Conservation (phyloP, 2,329 filamentous ascomycete genomes). For the Bipolaris oryzae region DNA sequence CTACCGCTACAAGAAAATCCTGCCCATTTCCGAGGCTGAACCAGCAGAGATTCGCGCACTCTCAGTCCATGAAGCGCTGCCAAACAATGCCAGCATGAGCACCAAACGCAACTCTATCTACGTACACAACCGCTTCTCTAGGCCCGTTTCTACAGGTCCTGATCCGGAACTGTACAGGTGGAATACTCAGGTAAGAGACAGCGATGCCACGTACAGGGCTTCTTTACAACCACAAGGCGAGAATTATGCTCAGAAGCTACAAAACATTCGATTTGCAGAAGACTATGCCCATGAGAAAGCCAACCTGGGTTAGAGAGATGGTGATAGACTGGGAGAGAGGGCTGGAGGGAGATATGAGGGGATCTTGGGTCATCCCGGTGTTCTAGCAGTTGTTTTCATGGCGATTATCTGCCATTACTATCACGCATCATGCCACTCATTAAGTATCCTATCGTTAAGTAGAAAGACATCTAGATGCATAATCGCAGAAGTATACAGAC, state of each 20-base stretch:
- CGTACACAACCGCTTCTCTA: constrained; percentile 57
- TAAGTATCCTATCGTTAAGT: too few relatives aligned
- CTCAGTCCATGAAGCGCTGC: constrained; percentile 45
- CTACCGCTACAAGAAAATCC: constrained; percentile 50
- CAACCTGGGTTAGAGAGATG: background rate
- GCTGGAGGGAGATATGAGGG: too few relatives aligned
- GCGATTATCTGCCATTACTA: too few relatives aligned
- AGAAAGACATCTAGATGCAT: too few relatives aligned
- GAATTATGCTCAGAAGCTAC: constrained; percentile 5
- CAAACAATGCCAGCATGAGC: constrained; percentile 51
- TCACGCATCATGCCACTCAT: too few relatives aligned
- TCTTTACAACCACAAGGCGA: background rate
- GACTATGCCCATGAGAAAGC: constrained; percentile 7
- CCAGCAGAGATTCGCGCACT: constrained; percentile 42
- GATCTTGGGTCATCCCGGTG: too few relatives aligned
- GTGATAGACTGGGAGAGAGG: background rate
- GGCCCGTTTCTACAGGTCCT: constrained; percentile 18
- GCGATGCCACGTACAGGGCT: constrained; percentile 6
- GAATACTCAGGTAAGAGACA: constrained; percentile 8
- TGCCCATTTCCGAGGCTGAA: constrained; percentile 51
- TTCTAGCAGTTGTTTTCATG: too few relatives aligned
- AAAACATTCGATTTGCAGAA: constrained; percentile 6
- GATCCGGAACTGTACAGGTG: constrained; percentile 17
- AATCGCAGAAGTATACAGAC: too few relatives aligned
- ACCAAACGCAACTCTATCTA: constrained; percentile 41